phyloP scores from a whole-genome alignment of 148 eudicot genomes.

The Persicaria maculosa region DNA sequence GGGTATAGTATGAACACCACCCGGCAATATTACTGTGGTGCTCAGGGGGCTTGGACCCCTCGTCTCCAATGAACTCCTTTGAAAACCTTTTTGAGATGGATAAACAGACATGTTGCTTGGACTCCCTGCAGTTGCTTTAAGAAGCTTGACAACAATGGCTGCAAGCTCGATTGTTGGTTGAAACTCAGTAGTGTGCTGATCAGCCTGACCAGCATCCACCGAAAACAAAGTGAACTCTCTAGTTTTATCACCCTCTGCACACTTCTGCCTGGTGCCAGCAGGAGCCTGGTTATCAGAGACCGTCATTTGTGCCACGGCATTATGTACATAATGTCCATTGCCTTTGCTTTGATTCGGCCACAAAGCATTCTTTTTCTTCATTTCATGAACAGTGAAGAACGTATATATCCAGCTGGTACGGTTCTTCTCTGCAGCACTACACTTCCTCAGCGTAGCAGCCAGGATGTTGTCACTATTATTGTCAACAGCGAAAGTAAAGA shows the following conservation, averaged over 20 bases:
- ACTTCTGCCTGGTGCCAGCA: slow-evolving; percentile 12
- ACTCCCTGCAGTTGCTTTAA: neutral
- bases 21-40: slow-evolving; percentile 70
- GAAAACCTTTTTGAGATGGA: too few relatives aligned
- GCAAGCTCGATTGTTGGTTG: slow-evolving; percentile 68
- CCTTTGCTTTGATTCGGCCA: slow-evolving; percentile 53
- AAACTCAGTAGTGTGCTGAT: slow-evolving; percentile 35
- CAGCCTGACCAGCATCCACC: slow-evolving; percentile 30
- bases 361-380: slow-evolving; percentile 55
- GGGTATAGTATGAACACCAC: slow-evolving; percentile 70
- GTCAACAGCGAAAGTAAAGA: slow-evolving; percentile 69
- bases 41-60: slow-evolving; percentile 16
- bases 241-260: slow-evolving; percentile 15
- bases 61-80: slow-evolving; percentile 9
- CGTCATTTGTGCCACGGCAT: slow-evolving; percentile 72
- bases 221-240: slow-evolving; percentile 68
- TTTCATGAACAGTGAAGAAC: slow-evolving; percentile 61
- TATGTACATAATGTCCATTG: slow-evolving; percentile 41
- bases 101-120: neutral
- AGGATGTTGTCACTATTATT: slow-evolving; percentile 41
- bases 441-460: slow-evolving; percentile 64
- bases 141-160: slow-evolving; percentile 55
- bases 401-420: slow-evolving; percentile 52
- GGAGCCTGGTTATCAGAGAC: slow-evolving; percentile 36
- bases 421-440: slow-evolving; percentile 32